These are phyloP conservation scores for Austropuccinia psidii DNA, from an alignment of 1,284 basidiomycete species.

Conservation along the genomic window DNA sequence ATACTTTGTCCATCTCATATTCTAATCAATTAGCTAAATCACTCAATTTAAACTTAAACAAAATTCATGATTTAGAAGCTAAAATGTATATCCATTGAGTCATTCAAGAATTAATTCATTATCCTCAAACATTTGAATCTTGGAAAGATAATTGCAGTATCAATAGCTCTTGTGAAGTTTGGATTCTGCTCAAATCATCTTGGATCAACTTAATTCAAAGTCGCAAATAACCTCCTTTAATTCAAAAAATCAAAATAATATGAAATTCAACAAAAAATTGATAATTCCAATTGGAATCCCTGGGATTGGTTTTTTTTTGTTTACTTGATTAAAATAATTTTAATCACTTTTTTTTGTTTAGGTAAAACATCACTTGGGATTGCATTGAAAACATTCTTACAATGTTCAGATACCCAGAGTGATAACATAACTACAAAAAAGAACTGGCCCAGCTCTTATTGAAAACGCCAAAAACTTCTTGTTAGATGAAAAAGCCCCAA, in stretches of 20 bases:
- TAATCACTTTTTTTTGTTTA: neutral
- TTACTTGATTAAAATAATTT: too few relatives aligned
- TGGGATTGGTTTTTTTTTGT: conserved; percentile 89
- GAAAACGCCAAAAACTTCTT: conserved; percentile 64
- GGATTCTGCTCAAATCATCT: neutral
- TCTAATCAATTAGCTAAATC: neutral
- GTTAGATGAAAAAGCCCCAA: neutral
- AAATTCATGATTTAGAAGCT: conserved; percentile 21
- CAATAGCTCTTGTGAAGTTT: neutral
- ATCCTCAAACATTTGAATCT: conserved; percentile 9
- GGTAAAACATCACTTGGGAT: conserved; percentile 74
- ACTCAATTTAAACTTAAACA: conserved; percentile 18
- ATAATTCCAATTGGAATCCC: conserved; percentile 84
- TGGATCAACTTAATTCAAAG: neutral
- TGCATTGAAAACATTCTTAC: conserved; percentile 68
- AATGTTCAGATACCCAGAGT: conserved; percentile 79
- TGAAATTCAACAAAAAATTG: conserved; percentile 64
- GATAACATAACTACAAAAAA: conserved; percentile 81
- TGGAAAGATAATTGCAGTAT: conserved; percentile 20
- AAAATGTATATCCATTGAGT: conserved; percentile 19
- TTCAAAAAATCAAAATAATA: neutral
- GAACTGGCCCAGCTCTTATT: conserved; percentile 65
- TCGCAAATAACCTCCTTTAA: neutral
- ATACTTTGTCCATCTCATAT: neutral
- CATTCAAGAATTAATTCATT: conserved; percentile 11